phyloP scores from a whole-genome alignment of 371 early-diverging fungal species.

The Actinomortierella ambigua region DNA sequence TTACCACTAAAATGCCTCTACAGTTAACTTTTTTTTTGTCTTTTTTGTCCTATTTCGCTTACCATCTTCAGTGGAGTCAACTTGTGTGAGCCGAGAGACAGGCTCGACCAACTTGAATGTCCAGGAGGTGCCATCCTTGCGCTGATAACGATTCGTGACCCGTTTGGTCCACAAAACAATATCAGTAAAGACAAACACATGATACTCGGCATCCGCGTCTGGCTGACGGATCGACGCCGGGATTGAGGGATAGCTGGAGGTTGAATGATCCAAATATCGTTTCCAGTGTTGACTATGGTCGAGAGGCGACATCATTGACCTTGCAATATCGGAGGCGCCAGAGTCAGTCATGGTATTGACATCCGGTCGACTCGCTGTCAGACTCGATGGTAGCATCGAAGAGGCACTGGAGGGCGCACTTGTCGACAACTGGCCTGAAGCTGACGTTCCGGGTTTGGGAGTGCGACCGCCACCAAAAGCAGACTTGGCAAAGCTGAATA shows the following conservation, averaged over 20 bases:
- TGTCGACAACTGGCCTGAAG: constrained; percentile 12
- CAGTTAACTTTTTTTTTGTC: not conserved
- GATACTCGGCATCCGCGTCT: constrained; percentile 40
- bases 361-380: too few species aligned
- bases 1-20: not conserved
- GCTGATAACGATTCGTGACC: constrained; percentile 34
- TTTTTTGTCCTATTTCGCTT: not conserved
- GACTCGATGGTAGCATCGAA: too few species aligned
- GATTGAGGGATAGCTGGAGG: too few species aligned
- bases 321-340: too few species aligned
- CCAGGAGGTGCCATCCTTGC: constrained; percentile 42
- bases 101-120: constrained; percentile 44
- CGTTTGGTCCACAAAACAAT: constrained; percentile 45
- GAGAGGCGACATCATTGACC: too few species aligned
- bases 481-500: too few species aligned
- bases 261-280: too few species aligned
- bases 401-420: constrained; percentile 3
- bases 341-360: too few species aligned
- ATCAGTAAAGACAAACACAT: constrained; percentile 44
- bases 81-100: constrained; percentile 37
- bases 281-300: too few species aligned
- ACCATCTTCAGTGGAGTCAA: constrained; percentile 38
- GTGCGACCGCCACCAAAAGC: too few species aligned
- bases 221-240: constrained; percentile 7
- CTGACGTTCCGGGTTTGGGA: too few species aligned